These are phyloP conservation scores for Craspedostauros australis DNA, from an alignment of 108 stramenopile genomes.

Conservation along the genomic window DNA sequence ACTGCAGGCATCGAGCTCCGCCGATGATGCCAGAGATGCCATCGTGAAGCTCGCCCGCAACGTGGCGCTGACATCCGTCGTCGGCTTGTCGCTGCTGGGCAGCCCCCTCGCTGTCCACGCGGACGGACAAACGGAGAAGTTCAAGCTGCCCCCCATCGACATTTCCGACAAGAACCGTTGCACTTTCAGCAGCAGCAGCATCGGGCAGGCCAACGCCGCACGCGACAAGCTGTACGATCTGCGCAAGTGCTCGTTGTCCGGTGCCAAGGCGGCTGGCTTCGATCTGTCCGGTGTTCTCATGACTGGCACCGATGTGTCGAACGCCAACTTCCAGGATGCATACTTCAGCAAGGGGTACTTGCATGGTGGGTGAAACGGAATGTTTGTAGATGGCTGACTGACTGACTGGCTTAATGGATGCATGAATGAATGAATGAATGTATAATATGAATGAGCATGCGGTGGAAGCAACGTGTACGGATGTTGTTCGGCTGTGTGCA, in stretches of 20 bases:
- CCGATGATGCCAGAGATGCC: no score
- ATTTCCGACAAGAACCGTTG: constrained; percentile 70
- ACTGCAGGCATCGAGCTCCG: no score
- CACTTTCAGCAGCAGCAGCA: constrained; percentile 65
- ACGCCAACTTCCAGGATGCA: constrained; percentile 80
- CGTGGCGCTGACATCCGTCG: constrained; percentile 10
- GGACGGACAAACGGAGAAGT: constrained; percentile 78
- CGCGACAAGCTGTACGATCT: constrained; percentile 94
- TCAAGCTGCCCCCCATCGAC: constrained; percentile 90
- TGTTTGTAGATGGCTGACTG: not conserved
- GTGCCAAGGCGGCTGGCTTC: constrained; percentile 50
- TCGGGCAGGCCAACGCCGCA: constrained; percentile 96
- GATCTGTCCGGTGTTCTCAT: constrained; percentile 88
- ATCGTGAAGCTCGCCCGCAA: no score
- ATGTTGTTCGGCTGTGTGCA: no score
- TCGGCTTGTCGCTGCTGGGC: constrained; percentile 8
- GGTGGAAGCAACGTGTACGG: no score
- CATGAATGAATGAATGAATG: not conserved
- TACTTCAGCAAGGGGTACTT: constrained; percentile 87
- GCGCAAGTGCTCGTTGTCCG: constrained; percentile 69
- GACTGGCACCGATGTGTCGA: constrained; percentile 80
- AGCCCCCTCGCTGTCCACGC: constrained; percentile 37
- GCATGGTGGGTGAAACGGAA: constrained; percentile 29
- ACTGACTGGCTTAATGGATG: not conserved
- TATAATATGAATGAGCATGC: not conserved